These are phyloP conservation scores for Fusarium circinatum DNA, from an alignment of 2,329 filamentous ascomycete genomes.

Conservation along the genomic window DNA sequence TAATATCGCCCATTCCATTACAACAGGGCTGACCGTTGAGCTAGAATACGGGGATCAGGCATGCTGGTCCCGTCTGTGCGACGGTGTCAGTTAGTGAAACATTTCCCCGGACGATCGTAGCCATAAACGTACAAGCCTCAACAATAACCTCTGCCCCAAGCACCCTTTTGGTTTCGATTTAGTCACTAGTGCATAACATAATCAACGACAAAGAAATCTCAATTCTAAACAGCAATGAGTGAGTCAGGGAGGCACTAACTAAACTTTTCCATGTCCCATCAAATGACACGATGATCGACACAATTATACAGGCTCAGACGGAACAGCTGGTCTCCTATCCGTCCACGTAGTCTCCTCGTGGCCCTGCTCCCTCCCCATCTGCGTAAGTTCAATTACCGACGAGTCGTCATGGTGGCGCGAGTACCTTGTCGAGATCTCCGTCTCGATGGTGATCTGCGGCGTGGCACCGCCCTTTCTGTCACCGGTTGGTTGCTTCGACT, in stretches of 20 bases:
- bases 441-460: neutral
- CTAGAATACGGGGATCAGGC: neutral
- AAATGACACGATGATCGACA: neutral
- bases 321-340: constrained; percentile 1
- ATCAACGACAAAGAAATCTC: neutral
- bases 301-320: neutral
- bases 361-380: neutral
- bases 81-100: neutral
- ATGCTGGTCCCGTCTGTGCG: neutral
- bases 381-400: constrained; percentile 9
- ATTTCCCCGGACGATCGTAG: neutral
- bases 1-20: neutral
- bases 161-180: neutral
- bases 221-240: neutral
- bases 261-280: neutral
- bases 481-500: neutral
- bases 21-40: constrained; percentile 7
- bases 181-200: neutral
- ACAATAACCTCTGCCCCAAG: neutral
- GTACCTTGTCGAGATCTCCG: neutral
- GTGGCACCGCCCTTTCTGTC: neutral
- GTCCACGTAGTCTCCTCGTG: neutral
- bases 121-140: neutral
- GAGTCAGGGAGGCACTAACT: neutral
- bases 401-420: neutral